Percentiles rank a stretch among this genome's conserved stretches.
These are phyloP conservation scores for Graphilbum fragrans DNA, from an alignment of 2,329 filamentous ascomycete genomes.

Conservation along the genomic window DNA sequence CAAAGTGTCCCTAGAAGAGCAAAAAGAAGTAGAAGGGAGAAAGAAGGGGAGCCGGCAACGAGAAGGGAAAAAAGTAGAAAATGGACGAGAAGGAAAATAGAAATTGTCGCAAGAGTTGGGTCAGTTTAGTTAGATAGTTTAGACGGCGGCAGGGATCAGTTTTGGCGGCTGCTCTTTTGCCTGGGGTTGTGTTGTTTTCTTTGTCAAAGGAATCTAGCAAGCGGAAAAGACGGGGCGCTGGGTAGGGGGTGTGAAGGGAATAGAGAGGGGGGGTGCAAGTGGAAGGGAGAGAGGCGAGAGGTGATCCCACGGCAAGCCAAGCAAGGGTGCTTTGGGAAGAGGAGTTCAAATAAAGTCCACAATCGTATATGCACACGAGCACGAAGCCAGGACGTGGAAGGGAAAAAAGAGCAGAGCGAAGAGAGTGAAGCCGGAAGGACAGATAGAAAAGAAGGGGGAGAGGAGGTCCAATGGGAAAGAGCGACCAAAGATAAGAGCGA, in stretches of 20 bases:
- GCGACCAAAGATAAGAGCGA: background rate
- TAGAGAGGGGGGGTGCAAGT: background rate
- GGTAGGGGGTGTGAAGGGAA: background rate
- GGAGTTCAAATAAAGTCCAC: conserved; percentile 1
- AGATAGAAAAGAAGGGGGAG: background rate
- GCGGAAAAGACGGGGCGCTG: background rate
- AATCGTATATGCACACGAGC: too few relatives aligned
- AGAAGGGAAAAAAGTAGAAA: background rate
- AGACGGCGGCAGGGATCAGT: background rate
- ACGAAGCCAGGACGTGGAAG: background rate
- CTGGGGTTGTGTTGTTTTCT: background rate
- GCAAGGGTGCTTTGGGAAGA: background rate
- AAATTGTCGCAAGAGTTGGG: background rate
- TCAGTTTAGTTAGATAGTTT: too few relatives aligned
- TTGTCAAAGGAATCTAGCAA: background rate
- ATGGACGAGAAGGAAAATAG: background rate
- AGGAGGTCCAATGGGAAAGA: conserved; percentile 2
- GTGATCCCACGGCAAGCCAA: background rate
- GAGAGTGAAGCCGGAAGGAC: background rate
- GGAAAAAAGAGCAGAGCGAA: background rate
- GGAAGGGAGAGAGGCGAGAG: background rate
- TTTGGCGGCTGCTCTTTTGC: background rate
- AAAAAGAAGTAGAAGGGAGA: background rate
- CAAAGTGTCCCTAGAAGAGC: background rate
- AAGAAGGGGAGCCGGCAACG: background rate